These are phyloP conservation scores for Bryoerythrophyllum caledonicum DNA, from an alignment of 225 moss, liverwort and hornwort species.

Conservation along the genomic window DNA sequence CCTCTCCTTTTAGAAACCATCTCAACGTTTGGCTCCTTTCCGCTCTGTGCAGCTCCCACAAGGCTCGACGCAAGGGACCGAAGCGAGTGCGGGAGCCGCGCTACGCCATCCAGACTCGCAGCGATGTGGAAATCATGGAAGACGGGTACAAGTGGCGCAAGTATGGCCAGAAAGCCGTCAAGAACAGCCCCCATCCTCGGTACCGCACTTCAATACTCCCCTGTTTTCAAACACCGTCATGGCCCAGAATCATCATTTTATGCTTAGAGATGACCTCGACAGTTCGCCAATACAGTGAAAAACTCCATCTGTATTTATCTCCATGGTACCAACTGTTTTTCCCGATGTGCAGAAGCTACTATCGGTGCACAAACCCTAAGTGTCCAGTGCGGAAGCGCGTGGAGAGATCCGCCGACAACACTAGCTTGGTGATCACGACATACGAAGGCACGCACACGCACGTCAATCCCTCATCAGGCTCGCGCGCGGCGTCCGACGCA, in stretches of 20 bases:
- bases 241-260: too few species aligned
- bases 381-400: conserved; percentile 53
- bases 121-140: conserved; percentile 56
- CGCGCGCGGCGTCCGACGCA: conserved; percentile 38
- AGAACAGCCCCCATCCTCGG: conserved; percentile 55
- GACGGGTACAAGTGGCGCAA: conserved; percentile 60
- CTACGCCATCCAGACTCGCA: conserved; percentile 48
- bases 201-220: not conserved
- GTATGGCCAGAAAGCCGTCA: conserved; percentile 61
- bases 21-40: not conserved
- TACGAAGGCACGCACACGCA: conserved; percentile 61
- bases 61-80: conserved; percentile 38
- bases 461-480: conserved; percentile 28
- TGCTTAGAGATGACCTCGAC: too few species aligned
- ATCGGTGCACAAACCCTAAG: conserved; percentile 50
- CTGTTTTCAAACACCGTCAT: not conserved
- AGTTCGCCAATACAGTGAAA: too few species aligned
- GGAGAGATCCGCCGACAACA: conserved; percentile 46
- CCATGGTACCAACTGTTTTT: not conserved
- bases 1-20: not conserved
- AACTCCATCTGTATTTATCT: not conserved
- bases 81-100: conserved; percentile 47
- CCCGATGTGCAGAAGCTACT: conserved; percentile 43
- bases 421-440: conserved; percentile 45
- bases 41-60: conserved; percentile 18